Base-by-base conservation (phyloP, 2,329 filamentous ascomycete species). In the Colletotrichum scovillei region DNA sequence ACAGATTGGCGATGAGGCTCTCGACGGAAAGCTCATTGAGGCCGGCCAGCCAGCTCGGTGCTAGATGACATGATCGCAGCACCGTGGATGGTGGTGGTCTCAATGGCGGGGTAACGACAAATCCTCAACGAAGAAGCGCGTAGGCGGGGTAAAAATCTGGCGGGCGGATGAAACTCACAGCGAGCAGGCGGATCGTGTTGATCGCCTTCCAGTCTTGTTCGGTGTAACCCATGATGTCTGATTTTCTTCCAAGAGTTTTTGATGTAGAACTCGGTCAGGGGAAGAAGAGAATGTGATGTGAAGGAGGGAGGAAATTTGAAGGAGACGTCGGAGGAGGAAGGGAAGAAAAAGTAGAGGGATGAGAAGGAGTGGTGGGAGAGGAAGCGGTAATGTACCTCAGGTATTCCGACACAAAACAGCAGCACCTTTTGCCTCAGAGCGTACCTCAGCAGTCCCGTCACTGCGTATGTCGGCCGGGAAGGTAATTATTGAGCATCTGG, bases 141-240 rank as follows among this genome's bases (percentile, higher is more conserved):
- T 80, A 64, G 79, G 79, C 78, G 78, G 80, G 80, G 79, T 78
- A 80, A 76, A 75, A 53, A 76, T 67, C 63, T 67, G 76, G 78
- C 75, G 78, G 76, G 76, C 74, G 75, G 76, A 75, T 70, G 58
- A 69, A 75, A 92, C 95, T 86, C 93, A 98, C 97, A 84, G 97
- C 95, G 80, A 99, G 91, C 83, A 95, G 87, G 85, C 97, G 94
- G 89, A 99, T 98, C 86, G 96, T 98, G 93, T 98, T 98, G 88
- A 99, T 95, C 83, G 95, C 94, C 87, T 95, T 91, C 89, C 93
- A 88, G 86, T 99, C 97, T 82, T 92, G 85, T 81, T 98, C 94
- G 84, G 90, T 90, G 91, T 94, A 98, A 85, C 92, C 92, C 96
- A 98, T 98, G 85, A 82, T 91, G 85, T 83, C 86, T 82, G 76